Base-by-base conservation (phyloP, 495 filamentous ascomycete genomes). In the Penicillium lagena region DNA sequence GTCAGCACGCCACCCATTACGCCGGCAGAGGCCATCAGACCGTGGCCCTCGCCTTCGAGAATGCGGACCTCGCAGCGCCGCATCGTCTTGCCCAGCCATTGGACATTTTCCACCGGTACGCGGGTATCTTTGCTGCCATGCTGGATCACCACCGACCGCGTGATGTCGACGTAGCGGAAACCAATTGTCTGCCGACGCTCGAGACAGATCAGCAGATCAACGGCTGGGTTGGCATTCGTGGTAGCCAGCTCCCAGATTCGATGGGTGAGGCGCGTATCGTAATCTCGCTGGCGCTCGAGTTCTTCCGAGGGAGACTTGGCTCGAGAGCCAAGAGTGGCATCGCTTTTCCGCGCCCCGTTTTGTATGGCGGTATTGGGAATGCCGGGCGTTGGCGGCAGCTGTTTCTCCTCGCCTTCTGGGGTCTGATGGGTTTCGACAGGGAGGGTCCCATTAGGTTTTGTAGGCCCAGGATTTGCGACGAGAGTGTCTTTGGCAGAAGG, bases 111-210 rank as follows among this genome's bases (percentile, higher is more conserved):
- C 12, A 95, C 83, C 0, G 93, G 93, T 9, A 99, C 93, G 12
- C 93, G 77, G 7, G 85, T 90, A 52, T 99, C 93, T 55, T 83
- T 83, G 57, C 81, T 89, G 10, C 93, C 93, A 54, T 99, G 93
- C 52, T 95, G 91, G 46, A 99, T 95, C 17, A 95, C 85, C 1
- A 96, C 87, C 0, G 85, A 78, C 8, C 89, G 79, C 1, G 82
- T 93, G 51, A 97, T 96, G 58, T 99, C 93, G 12, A 95, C 90
- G 55, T 99, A 99, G 28, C 90, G 81, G 66, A 99, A 99, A 0
- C 93, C 93, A 53, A 99, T 96, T 0, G 87, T 82, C 51, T 94
- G 86, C 9, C 86, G 79, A 13, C 94, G 82, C 63, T 99, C 93
- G 11, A 99, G 69, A 58, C 93, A 99, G 9, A 95, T 86, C 2